Percentiles rank a stretch among this genome's conserved stretches.
Evolutionary conservation across 352 stramenopile species (phyloP).

Genomic region (Phytophthora tentaculata): DNA sequence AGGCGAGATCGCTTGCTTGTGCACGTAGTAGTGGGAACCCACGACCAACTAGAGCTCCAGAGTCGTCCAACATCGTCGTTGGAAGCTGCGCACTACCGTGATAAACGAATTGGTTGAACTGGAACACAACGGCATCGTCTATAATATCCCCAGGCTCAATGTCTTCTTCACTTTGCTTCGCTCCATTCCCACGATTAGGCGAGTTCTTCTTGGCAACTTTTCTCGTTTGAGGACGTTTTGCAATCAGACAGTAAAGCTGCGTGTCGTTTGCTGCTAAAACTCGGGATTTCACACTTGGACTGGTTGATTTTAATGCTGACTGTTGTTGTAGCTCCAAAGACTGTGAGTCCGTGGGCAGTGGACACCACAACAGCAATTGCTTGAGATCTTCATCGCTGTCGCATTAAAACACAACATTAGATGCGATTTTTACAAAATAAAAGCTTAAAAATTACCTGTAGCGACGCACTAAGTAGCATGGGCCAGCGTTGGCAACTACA

Average conservation of each 20-base stretch:
- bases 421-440: background rate
- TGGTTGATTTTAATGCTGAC: background rate
- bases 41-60: slow-evolving; percentile 41
- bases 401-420: background rate
- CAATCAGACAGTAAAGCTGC: slow-evolving; percentile 61
- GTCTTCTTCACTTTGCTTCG: slow-evolving; percentile 22
- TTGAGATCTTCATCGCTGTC: slow-evolving; percentile 64
- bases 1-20: slow-evolving; percentile 50
- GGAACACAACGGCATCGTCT: slow-evolving; percentile 57
- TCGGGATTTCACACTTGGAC: slow-evolving; percentile 3
- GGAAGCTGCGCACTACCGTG: slow-evolving; percentile 39
- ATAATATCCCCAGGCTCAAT: slow-evolving; percentile 34
- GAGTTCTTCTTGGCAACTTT: slow-evolving; percentile 16
- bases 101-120: slow-evolving; percentile 75
- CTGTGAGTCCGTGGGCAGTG: slow-evolving; percentile 33
- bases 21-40: slow-evolving; percentile 53
- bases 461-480: slow-evolving; percentile 59
- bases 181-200: slow-evolving; percentile 1
- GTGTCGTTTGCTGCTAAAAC: slow-evolving; percentile 62
- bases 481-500: slow-evolving; percentile 54
- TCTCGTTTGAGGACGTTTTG: no score
- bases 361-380: slow-evolving; percentile 67
- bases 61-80: slow-evolving; percentile 42
- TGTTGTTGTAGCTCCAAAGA: slow-evolving; percentile 18
- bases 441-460: slow-evolving; percentile 42